Conservation (phyloP, 352 stramenopile genomes). For the Phytophthora macrochlamydospora region DNA sequence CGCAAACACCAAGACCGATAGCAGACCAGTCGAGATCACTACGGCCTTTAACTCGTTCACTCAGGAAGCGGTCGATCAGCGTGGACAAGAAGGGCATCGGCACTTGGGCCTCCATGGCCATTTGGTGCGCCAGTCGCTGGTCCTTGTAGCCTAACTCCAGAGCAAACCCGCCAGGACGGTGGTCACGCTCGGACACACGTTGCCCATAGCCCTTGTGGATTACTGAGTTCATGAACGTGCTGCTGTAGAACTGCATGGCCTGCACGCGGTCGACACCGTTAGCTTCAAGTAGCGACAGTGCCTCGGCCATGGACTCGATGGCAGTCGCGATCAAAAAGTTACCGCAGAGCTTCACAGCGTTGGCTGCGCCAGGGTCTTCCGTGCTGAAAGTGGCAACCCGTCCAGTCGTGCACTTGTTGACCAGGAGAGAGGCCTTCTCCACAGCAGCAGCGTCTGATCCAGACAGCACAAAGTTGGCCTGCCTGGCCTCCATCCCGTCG, state of each 20-base stretch:
- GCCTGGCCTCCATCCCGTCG: constrained; percentile 69
- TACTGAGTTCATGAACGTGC: constrained; percentile 81
- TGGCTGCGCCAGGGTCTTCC: constrained; percentile 63
- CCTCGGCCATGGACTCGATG: constrained; percentile 83
- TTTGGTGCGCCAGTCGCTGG: constrained; percentile 58
- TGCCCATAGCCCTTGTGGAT: constrained; percentile 85
- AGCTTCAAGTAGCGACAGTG: constrained; percentile 66
- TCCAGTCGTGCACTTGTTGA: constrained; percentile 44
- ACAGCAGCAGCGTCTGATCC: constrained; percentile 44
- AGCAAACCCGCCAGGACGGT: constrained; percentile 71
- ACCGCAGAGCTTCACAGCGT: constrained; percentile 79
- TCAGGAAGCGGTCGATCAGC: constrained; percentile 73
- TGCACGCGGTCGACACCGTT: constrained; percentile 75
- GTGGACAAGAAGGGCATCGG: constrained; percentile 83
- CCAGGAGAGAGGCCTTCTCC: constrained; percentile 37
- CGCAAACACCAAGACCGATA: constrained; percentile 63
- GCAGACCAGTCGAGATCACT: constrained; percentile 79
- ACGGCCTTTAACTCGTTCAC: constrained; percentile 60
- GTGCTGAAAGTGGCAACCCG: constrained; percentile 58
- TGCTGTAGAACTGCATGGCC: constrained; percentile 80
- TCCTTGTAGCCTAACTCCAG: constrained; percentile 82
- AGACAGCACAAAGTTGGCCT: constrained; percentile 70
- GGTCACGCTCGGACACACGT: constrained; percentile 76
- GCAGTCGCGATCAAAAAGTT: constrained; percentile 83
- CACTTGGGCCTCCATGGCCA: constrained; percentile 55